phyloP scores from a whole-genome alignment of 2,329 filamentous ascomycete genomes.

The Cytospora schulzeri region DNA sequence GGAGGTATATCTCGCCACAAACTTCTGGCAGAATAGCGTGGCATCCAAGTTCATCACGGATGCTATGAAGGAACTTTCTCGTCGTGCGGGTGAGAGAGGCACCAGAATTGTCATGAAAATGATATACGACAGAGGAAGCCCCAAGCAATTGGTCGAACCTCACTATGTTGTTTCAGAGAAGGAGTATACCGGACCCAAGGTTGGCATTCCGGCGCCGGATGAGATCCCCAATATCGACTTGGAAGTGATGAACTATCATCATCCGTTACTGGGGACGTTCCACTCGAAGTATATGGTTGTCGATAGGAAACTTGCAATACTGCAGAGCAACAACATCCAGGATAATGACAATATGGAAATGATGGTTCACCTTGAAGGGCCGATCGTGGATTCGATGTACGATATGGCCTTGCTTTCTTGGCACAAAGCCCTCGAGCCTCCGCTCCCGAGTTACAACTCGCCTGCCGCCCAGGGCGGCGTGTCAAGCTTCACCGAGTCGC shows the following conservation, averaged over 20 bases:
- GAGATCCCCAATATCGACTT: constrained; percentile 74
- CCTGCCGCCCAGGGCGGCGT: constrained; percentile 47
- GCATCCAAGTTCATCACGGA: constrained; percentile 69
- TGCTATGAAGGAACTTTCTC: constrained; percentile 69
- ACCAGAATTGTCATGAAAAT: constrained; percentile 68
- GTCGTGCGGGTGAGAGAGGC: constrained; percentile 60
- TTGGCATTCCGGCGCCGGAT: constrained; percentile 61
- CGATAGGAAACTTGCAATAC: constrained; percentile 68
- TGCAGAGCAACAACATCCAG: constrained; percentile 79
- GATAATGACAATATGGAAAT: constrained; percentile 82
- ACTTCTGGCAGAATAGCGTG: constrained; percentile 72
- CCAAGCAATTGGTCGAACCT: constrained; percentile 65
- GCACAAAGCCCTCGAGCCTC: constrained; percentile 63
- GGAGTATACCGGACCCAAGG: constrained; percentile 58
- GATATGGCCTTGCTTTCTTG: constrained; percentile 75
- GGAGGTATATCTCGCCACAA: constrained; percentile 75
- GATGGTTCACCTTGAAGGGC: constrained; percentile 75
- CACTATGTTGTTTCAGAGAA: constrained; percentile 62
- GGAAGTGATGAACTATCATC: constrained; percentile 73
- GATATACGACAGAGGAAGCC: constrained; percentile 72
- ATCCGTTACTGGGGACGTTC: constrained; percentile 71
- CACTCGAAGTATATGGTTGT: constrained; percentile 79
- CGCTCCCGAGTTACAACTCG: constrained; percentile 56
- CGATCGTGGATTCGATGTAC: constrained; percentile 75
- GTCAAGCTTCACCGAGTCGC: constrained; percentile 31